Base-by-base conservation (phyloP, 1,284 basidiomycete genomes). In the Lignosus rhinocerotis region DNA sequence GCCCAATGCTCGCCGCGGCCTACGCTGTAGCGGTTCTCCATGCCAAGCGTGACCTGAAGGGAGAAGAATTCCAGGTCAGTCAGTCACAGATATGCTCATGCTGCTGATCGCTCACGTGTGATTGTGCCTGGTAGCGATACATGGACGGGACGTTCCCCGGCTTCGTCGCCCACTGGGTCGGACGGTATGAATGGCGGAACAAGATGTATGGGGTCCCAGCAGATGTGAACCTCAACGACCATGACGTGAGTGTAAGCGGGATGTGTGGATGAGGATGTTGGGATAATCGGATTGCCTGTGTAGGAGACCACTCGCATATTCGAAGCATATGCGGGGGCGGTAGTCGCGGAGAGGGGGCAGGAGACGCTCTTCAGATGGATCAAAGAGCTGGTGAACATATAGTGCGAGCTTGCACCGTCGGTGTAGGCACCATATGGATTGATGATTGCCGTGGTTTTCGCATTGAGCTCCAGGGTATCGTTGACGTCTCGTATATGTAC, bases 261-360 rank as follows among this genome's bases (percentile, higher is more conserved):
- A 16, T 10, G 21, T 5, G 19, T 1, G 7, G 11, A 12, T 21
- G 10, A 8, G 9, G 9, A 17, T 19, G 19, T 21, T 50, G 19
- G 30, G n/a, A 39, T 12, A 1, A 25, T 19, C 5, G 3, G 19
- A 12, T 32, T 6, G 21, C 36, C 16, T 21, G 19, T 2, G 6
- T 17, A 58, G 56, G 56, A 58, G 34, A 47, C 56, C 32, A 25
- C 31, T 16, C 36, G 56, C 11, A 46, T 58, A 4, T 58, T 58
- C 45, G 39, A 52, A 39, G 46, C 51, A n/a, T 58, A 53, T 38
- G 56, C 50, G 14, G 56, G 56, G 12, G 56, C 56, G 14, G 56
- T 57, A 1, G 31, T 34, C 19, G 50, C 38, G 21, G 21, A 51
- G 17, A 19, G 25, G 6, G 49, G 51, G 4, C 43, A 38, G 30